Evolutionary conservation across 805 yeast genomes (phyloP).

Genomic region (Brettanomyces custersianus): DNA sequence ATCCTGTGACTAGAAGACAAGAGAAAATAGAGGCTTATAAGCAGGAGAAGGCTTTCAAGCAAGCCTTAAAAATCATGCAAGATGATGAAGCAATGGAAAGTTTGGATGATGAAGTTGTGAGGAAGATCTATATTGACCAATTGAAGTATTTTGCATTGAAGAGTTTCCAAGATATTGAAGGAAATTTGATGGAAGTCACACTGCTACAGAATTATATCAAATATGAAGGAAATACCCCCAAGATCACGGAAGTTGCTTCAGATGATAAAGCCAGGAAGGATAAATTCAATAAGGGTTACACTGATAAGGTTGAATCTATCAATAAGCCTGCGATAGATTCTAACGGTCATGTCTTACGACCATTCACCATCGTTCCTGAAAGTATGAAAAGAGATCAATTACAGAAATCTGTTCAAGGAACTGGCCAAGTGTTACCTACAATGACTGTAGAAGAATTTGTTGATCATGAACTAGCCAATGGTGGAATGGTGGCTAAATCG

Average conservation of each 20-base stretch:
- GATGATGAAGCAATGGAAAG: conserved; percentile 26
- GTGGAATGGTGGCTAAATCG: conserved; percentile 50
- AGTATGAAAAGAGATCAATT: conserved; percentile 38
- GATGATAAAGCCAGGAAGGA: conserved; percentile 5
- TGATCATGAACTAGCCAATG: conserved; percentile 77
- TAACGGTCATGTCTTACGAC: conserved; percentile 72
- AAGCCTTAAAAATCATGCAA: conserved; percentile 33
- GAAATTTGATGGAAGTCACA: conserved; percentile 55
- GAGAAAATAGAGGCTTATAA: conserved; percentile 66
- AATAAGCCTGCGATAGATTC: conserved; percentile 49
- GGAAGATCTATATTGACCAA: conserved; percentile 49
- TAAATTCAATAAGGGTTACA: conserved; percentile 37
- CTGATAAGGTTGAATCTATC: conserved; percentile 51
- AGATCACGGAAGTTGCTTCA: conserved; percentile 5
- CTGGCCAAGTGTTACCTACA: conserved; percentile 88
- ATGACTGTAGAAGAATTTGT: conserved; percentile 90
- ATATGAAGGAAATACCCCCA: no score
- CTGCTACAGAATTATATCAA: conserved; percentile 30
- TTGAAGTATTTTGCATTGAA: conserved; percentile 42
- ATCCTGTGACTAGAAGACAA: conserved; percentile 42
- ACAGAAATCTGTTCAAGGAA: conserved; percentile 65
- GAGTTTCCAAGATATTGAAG: conserved; percentile 49
- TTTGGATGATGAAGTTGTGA: conserved; percentile 55
- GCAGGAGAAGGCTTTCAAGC: conserved; percentile 44
- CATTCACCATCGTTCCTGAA: conserved; percentile 65